phyloP scores from a whole-genome alignment of 2,329 filamentous ascomycete genomes.

The Hirsutella thompsonii region DNA sequence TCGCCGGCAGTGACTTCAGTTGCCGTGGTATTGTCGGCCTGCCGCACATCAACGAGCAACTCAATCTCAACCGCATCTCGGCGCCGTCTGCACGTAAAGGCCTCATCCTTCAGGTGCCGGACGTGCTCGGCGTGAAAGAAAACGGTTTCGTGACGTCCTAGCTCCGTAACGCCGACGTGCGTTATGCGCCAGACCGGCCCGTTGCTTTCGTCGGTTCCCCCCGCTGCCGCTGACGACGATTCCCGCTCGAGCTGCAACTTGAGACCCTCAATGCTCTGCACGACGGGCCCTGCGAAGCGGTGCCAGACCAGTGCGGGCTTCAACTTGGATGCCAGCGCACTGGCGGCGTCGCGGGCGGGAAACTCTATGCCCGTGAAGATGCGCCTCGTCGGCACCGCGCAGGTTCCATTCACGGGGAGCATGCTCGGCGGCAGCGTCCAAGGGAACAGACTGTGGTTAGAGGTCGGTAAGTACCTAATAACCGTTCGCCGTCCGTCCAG shows the following conservation, averaged over 20 bases:
- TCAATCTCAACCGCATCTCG: slow-evolving; percentile 61
- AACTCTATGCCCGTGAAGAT: slow-evolving; percentile 58
- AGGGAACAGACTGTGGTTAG: slow-evolving; percentile 78
- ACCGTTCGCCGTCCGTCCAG: slow-evolving; percentile 17
- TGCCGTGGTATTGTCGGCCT: slow-evolving; percentile 12
- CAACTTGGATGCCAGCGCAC: slow-evolving; percentile 18
- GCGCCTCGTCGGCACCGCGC: slow-evolving; percentile 56
- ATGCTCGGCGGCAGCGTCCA: slow-evolving; percentile 77
- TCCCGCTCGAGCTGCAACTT: slow-evolving; percentile 58
- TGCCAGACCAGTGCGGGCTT: slow-evolving; percentile 21
- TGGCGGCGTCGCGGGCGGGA: slow-evolving; percentile 29
- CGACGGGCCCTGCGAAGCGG: slow-evolving; percentile 26
- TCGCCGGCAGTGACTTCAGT: slow-evolving; percentile 8
- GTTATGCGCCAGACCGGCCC: slow-evolving; percentile 56
- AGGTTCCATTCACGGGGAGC: slow-evolving; percentile 66
- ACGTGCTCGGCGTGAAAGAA: slow-evolving; percentile 67
- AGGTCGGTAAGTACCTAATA: slow-evolving; percentile 35
- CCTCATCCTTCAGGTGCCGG: slow-evolving; percentile 65
- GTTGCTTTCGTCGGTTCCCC: slow-evolving; percentile 17
- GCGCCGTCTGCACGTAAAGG: slow-evolving; percentile 71
- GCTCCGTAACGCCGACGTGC: slow-evolving; percentile 64
- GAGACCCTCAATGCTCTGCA: slow-evolving; percentile 41
- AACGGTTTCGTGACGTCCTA: slow-evolving; percentile 81
- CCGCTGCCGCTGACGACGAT: slow-evolving; percentile 1
- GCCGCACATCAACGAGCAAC: slow-evolving; percentile 29